Percentiles rank a stretch among this genome's conserved stretches.
phyloP scores from a whole-genome alignment of 139 green algal genomes.

The Parachlorella kessleri region DNA sequence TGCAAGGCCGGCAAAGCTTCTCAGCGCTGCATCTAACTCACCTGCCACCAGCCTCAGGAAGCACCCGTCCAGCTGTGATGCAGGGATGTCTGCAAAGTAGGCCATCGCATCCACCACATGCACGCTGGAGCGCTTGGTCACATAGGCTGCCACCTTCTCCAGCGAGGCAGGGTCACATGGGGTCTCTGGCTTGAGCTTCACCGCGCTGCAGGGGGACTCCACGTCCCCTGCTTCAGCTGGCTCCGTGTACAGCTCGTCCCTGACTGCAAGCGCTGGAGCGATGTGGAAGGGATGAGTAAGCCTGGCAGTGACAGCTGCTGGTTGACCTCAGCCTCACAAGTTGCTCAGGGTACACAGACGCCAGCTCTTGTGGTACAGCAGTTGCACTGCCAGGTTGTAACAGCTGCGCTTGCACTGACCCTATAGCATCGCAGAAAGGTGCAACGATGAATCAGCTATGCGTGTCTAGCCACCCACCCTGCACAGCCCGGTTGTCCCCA shows the following conservation, averaged over 20 bases:
- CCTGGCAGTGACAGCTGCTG: no score
- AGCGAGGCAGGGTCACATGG: not conserved
- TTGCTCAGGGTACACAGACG: no score
- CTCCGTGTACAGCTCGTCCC: not conserved
- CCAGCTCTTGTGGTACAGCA: no score
- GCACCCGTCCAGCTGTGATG: constrained; percentile 3
- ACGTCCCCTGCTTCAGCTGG: not conserved
- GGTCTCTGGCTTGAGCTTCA: not conserved
- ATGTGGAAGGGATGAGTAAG: no score
- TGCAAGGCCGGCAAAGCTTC: no score
- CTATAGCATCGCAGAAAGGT: no score
- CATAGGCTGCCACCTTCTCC: not conserved
- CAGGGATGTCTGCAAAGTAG: constrained; percentile 5
- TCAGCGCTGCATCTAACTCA: not conserved
- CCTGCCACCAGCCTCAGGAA: not conserved
- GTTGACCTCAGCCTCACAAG: no score
- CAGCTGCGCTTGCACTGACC: no score
- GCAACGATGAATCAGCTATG: no score
- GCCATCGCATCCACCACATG: constrained; percentile 18
- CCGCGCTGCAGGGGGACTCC: not conserved
- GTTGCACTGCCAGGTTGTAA: no score
- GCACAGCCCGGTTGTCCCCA: not conserved
- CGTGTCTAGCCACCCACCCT: no score
- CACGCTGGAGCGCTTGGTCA: not conserved
- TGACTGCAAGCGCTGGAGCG: not conserved